phyloP scores from a whole-genome alignment of 208 protist species.

The Spongospora subterranea region DNA sequence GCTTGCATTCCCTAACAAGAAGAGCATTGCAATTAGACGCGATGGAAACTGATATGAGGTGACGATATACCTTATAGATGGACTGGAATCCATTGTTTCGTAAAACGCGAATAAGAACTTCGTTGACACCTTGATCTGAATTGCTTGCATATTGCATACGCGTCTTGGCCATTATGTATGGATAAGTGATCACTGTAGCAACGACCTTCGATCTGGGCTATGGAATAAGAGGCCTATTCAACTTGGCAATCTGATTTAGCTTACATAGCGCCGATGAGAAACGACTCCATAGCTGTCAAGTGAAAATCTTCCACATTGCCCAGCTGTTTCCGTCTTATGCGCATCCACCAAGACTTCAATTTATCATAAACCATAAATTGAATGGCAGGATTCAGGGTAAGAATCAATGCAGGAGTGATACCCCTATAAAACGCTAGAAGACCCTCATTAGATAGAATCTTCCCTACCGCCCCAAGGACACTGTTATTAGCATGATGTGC shows the following conservation, averaged over 20 bases:
- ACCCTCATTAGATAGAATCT: not conserved
- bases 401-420: conserved; percentile 43
- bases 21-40: not conserved
- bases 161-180: conserved; percentile 46
- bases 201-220: not conserved
- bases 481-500: not conserved
- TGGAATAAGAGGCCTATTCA: not conserved
- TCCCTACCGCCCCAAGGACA: not conserved
- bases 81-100: not conserved
- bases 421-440: not conserved
- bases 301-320: not conserved
- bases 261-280: conserved; percentile 38
- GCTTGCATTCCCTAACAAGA: conserved; percentile 21
- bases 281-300: not conserved
- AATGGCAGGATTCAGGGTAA: conserved; percentile 11
- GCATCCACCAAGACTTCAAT: not conserved
- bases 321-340: not conserved
- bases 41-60: not conserved
- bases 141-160: not conserved
- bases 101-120: not conserved
- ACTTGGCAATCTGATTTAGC: not conserved
- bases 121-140: not conserved
- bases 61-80: not conserved
- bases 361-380: conserved; percentile 51
- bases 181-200: conserved; percentile 30